Evolutionary conservation across 345 rosid genomes (phyloP), one percentile per base, ranked within the genome.

Genomic region (Salix viminalis): DNA sequence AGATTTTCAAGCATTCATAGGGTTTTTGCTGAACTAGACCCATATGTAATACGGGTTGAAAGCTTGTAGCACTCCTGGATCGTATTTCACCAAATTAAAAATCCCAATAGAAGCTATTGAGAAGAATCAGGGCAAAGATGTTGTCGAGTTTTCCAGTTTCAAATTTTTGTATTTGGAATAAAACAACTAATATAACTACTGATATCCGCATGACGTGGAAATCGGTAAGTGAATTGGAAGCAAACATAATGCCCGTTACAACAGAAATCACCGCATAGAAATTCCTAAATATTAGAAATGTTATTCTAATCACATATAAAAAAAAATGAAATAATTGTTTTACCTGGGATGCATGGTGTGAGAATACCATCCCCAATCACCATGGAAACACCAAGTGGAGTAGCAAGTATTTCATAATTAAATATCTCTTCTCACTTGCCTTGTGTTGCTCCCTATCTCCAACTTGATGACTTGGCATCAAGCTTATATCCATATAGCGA

Each of bases 61-160:
- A 19, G 93, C 90, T 61, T 75, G 84, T 37, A 84, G 11, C 1
- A 88, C 85, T 0, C 73, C 2, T 0, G 83, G 81, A 58, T 88
- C 90, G 46, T 74, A 79, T 79, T 74, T 85, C 4, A 79, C 1
- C 67, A 85, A 79, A 70, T 88, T 88, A 83, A 75, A 87, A 50
- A 83, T 14, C 0, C 91, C 85, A 73, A 87, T 87, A 6, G 75
- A 56, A 3, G 81, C 78, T 11, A 88, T 75, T 11, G 83, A 58
- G 5, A 67, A 88, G 70, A 32, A 87, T 77, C 0, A 89, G 89
- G 19, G 90, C 90, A 44, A 88, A 88, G 10, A 26, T 72, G 71
- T 83, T 85, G 24, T 87, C 89, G 7, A 88, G 85, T 83, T 86
- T 90, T 50, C 84, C 83, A 0, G 90, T 87, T 71, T 89, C 91